Evolutionary conservation across 2,329 filamentous ascomycete genomes (phyloP).

Genomic region (Penicillium verrucosum): DNA sequence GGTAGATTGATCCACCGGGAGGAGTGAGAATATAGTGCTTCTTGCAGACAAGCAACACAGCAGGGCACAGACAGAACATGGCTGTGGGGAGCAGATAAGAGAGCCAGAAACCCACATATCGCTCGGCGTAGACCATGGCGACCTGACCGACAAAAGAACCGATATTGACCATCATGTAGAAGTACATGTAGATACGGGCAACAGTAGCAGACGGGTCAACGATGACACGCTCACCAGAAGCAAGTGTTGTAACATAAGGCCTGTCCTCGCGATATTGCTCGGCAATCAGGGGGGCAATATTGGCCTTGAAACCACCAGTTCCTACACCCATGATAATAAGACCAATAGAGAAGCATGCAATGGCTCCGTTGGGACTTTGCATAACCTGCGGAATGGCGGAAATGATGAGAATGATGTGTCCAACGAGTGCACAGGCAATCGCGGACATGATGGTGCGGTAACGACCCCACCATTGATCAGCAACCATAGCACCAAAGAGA

Average conservation of each 20-base stretch:
- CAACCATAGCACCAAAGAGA: conserved; percentile 57
- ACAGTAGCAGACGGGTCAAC: conserved; percentile 67
- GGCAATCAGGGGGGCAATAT: conserved; percentile 69
- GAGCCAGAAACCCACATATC: conserved; percentile 73
- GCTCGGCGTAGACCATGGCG: conserved; percentile 70
- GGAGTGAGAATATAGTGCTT: conserved; percentile 62
- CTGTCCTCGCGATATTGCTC: conserved; percentile 64
- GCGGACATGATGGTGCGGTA: conserved; percentile 69
- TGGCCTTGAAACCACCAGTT: conserved; percentile 78
- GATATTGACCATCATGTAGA: conserved; percentile 69
- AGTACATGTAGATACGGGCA: conserved; percentile 66
- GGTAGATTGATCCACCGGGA: conserved; percentile 69
- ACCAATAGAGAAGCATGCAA: conserved; percentile 62
- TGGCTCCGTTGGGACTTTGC: conserved; percentile 53
- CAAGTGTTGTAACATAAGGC: conserved; percentile 55
- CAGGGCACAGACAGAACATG: conserved; percentile 61
- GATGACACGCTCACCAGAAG: conserved; percentile 64
- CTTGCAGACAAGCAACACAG: conserved; percentile 58
- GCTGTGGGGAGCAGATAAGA: conserved; percentile 65
- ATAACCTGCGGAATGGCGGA: conserved; percentile 64
- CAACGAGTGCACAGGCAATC: conserved; percentile 60
- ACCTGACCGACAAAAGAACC: conserved; percentile 62
- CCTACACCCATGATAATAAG: conserved; percentile 70
- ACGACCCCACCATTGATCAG: conserved; percentile 67
- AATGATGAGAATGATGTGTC: conserved; percentile 64